Base-by-base conservation (phyloP, 441 rosid species). In the Populus hybrid region DNA sequence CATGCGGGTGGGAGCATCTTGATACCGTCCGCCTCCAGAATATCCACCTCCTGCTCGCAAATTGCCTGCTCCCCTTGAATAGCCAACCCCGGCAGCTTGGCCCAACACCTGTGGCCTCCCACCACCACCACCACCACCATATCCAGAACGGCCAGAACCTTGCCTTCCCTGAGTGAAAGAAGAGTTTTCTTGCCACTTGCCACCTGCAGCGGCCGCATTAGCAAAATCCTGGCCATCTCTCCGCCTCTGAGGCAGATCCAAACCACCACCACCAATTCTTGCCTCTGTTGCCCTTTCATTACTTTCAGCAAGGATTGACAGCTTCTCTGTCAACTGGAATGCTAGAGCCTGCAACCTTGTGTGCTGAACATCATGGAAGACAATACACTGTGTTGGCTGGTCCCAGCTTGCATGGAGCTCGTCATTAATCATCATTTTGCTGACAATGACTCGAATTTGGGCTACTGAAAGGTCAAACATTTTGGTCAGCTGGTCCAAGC, bases 401-500 rank as follows among this genome's bases (percentile, higher is more conserved):
- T 92, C 97, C 98, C 97, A 94, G 72, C 88, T 88, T 53, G 95
- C 97, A 30, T 82, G 87, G 38, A 92, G 91, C 84, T 92, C 95
- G 78, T 92, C 93, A 11, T 83, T 87, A 77, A 91, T 87, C 90
- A 91, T 91, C 95, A 91, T 87, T 85, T 88, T 92, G 87, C 92
- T 92, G 9, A 87, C 88, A 7, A 86, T 79, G 80, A 92, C 77
- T 73, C 87, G 95, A 9, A 76, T 78, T 79, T 89, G 89, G 34
- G 78, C 82, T 76, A 83, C 90, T 0, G 89, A 81, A 69, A 92
- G 79, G 79, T 85, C 92, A 82, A 92, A 92, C 90, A 89, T 89
- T 76, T 86, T 85, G 61, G 89, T 86, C 26, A 91, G 90, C 69
- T 87, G 88, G 76, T 86, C 92, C 79, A 89, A 80, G 85, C 91